Evolutionary conservation across 371 early-diverging fungal genomes (phyloP).

Genomic region (Circinella minor): DNA sequence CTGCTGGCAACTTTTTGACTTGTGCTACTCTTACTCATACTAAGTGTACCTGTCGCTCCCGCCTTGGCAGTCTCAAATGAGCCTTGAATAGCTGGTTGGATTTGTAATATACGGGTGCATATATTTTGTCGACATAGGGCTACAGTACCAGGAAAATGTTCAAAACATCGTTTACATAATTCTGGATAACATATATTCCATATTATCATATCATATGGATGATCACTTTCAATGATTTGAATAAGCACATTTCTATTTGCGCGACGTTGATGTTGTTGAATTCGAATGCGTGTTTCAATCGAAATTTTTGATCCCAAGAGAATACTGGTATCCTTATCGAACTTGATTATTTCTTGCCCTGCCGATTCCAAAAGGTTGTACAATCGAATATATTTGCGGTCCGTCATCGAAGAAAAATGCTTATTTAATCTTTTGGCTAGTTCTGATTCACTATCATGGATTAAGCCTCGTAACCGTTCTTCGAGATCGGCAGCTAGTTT

Average conservation of each 20-base stretch:
- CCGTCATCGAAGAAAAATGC: conserved; percentile 6
- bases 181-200: conserved; percentile 74
- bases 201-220: conserved; percentile 44
- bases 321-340: conserved; percentile 54
- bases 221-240: conserved; percentile 57
- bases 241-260: conserved; percentile 26
- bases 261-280: conserved; percentile 58
- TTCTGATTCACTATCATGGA: conserved; percentile 8
- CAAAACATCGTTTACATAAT: conserved; percentile 66
- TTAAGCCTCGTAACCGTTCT: conserved; percentile 31
- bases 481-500: conserved; percentile 62
- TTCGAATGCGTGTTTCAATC: conserved; percentile 46
- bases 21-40: conserved; percentile 46
- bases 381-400: conserved; percentile 31
- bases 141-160: conserved; percentile 64
- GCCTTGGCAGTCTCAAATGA: conserved; percentile 58
- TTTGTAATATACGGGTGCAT: conserved; percentile 61
- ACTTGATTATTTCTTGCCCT: conserved; percentile 57
- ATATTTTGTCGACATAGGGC: conserved; percentile 66
- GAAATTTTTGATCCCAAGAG: conserved; percentile 50
- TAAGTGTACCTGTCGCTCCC: conserved; percentile 42
- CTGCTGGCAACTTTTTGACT: conserved; percentile 52
- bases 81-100: conserved; percentile 64
- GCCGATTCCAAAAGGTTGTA: conserved; percentile 49
- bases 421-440: conserved; percentile 12